Conservation (phyloP, 2,329 filamentous ascomycete species). For the Scorias spongiosa region DNA sequence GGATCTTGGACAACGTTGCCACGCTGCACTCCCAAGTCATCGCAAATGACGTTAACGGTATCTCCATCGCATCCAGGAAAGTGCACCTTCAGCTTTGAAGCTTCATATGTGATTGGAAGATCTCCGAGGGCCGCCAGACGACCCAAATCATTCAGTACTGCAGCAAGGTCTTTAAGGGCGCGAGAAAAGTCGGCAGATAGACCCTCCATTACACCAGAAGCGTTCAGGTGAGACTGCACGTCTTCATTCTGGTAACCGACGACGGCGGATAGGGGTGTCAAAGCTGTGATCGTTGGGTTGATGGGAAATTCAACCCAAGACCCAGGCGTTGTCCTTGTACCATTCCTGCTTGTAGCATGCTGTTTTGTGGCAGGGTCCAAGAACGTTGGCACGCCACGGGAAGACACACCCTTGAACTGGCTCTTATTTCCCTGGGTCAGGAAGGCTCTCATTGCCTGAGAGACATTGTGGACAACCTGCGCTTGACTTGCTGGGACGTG, state of each 20-base stretch:
- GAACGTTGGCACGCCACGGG: conserved; percentile 60
- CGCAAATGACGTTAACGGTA: conserved; percentile 68
- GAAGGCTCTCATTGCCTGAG: conserved; percentile 80
- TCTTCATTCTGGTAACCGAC: conserved; percentile 32
- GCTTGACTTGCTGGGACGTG: conserved; percentile 73
- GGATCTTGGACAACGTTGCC: conserved; percentile 68
- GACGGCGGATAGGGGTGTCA: conserved; percentile 54
- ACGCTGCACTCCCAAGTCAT: conserved; percentile 70
- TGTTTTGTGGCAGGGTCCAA: conserved; percentile 60
- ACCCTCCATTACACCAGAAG: conserved; percentile 68
- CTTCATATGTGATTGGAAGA: conserved; percentile 61
- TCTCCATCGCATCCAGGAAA: conserved; percentile 83
- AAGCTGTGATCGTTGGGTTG: conserved; percentile 76
- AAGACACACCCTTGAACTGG: conserved; percentile 64
- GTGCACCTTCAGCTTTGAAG: conserved; percentile 57
- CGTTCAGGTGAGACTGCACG: conserved; percentile 50
- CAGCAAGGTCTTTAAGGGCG: conserved; percentile 67
- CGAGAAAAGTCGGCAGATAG: conserved; percentile 80
- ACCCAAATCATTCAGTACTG: conserved; percentile 67
- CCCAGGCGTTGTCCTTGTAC: conserved; percentile 47
- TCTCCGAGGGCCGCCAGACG: conserved; percentile 65
- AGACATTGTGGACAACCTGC: conserved; percentile 91
- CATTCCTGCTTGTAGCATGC: conserved; percentile 53
- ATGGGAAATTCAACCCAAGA: conserved; percentile 80
- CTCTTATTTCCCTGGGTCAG: conserved; percentile 81